These are phyloP conservation scores for Sphagnum fallax DNA, from an alignment of 228 moss, liverwort and hornwort genomes.

Conservation along the genomic window DNA sequence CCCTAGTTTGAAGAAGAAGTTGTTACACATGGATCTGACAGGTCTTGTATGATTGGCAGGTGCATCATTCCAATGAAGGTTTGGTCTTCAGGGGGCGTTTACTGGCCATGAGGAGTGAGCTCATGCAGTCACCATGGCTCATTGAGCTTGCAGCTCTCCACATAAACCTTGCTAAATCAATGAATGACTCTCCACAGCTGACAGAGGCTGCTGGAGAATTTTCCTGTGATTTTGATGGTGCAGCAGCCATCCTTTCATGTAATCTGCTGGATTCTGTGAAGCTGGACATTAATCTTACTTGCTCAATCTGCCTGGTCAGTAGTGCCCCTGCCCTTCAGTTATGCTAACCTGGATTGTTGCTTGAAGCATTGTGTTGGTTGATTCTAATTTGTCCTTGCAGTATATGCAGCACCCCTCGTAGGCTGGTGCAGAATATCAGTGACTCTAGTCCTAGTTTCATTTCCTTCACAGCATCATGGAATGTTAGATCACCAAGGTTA, in stretches of 20 bases:
- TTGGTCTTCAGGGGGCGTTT: conserved; percentile 61
- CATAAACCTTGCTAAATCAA: conserved; percentile 59
- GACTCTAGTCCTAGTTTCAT: no score
- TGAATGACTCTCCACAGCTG: conserved; percentile 9
- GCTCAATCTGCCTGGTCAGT: conserved; percentile 83
- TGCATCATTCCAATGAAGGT: conserved; percentile 63
- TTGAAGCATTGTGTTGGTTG: neutral
- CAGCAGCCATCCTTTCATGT: conserved; percentile 62
- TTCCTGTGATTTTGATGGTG: conserved; percentile 59
- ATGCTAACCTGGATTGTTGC: neutral
- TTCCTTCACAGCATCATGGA: no score
- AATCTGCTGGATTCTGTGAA: conserved; percentile 40
- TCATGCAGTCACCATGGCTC: conserved; percentile 88
- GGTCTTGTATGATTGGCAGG: conserved; percentile 19
- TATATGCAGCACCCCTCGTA: no score
- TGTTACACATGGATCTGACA: no score
- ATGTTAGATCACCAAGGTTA: no score
- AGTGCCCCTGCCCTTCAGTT: neutral
- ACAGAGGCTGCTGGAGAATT: conserved; percentile 21
- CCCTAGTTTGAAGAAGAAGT: no score
- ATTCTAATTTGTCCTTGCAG: no score
- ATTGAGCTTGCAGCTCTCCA: conserved; percentile 86
- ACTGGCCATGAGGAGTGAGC: conserved; percentile 71
- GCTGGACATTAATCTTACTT: conserved; percentile 74
- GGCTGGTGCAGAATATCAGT: no score